Evolutionary conservation across 257 asterid genomes (phyloP), one percentile per base, ranked within the genome.

Genomic region (Solanum etuberosum): DNA sequence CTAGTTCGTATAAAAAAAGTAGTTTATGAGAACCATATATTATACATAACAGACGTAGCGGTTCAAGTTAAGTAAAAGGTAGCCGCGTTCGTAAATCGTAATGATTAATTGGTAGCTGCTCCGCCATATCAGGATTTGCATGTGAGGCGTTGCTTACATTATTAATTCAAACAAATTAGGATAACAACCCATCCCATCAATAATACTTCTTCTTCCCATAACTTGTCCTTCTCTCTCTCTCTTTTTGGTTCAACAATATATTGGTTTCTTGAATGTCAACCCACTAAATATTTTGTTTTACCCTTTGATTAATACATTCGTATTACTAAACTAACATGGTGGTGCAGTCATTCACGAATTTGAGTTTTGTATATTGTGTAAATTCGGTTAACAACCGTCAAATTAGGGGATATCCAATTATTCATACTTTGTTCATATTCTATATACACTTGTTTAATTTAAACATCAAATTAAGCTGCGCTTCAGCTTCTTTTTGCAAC

Each of bases 11-110:
- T 48, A 48, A 48, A 48, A 32, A 48, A 6, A 48, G 20, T 48
- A 48, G 20, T 14, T 14, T 48, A 48, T 48, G 57, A 48, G 57
- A 48, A 48, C 1, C 57, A 48, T 48, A 14, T 14, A 48, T 48
- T 48, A 48, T 48, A 14, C 57, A 48, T 21, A 57, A 57, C 65
- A 1, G 65, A 20, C 25, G 5, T 57, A 57, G 5, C 65, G 27
- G 27, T 57, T 57, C 12, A 20, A 57, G 25, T 57, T 57, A 57
- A 57, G 27, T 8, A 21, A 57, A 57, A 57, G 65, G 27, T 20
- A 57, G 83, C 48, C 59, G 35, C 83, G 83, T 76, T 76, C 34
- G n/a, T n/a, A n/a, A n/a, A n/a, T n/a, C n/a, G 59, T 77, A 77
- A 76, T 76, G 59, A 76, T 40, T 40, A 74, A 37, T n/a, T 35